These are phyloP conservation scores for Beauveria sp. DNA, from an alignment of 2,329 filamentous ascomycete species.

Conservation along the genomic window DNA sequence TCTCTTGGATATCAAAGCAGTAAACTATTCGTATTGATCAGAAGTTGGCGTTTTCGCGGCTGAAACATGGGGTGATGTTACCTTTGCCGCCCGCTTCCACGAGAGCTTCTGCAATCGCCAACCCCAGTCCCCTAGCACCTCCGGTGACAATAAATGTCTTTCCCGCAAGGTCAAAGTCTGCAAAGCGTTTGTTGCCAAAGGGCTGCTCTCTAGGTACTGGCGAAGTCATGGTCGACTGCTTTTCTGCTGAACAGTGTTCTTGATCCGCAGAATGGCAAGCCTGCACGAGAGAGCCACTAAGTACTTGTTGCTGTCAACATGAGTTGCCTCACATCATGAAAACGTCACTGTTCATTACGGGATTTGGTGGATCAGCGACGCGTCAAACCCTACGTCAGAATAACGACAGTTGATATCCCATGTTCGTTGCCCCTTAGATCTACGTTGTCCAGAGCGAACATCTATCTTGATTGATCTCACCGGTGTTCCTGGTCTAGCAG, in stretches of 20 bases:
- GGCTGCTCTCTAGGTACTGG: background rate
- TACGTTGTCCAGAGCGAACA: background rate
- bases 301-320: too few species aligned
- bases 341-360: background rate
- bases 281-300: too few species aligned
- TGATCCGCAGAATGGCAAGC: too few species aligned
- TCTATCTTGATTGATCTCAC: background rate
- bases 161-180: conserved; percentile 62
- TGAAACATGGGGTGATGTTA: background rate
- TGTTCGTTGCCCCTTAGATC: too few species aligned
- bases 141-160: conserved; percentile 65
- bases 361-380: too few species aligned
- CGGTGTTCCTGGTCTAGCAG: too few species aligned
- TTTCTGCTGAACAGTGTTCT: background rate
- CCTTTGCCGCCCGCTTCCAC: conserved; percentile 66
- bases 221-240: background rate
- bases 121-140: conserved; percentile 53
- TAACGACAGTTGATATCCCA: background rate
- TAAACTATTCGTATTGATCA: conserved; percentile 35
- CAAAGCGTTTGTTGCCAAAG: conserved; percentile 34
- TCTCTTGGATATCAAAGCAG: conserved; percentile 44
- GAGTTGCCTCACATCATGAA: background rate
- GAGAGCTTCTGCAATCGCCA: conserved; percentile 65
- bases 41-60: background rate
- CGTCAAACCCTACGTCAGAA: background rate